Percentiles rank a stretch among this genome's conserved stretches.
Evolutionary conservation across 352 stramenopile species (phyloP).

Genomic region (Thalassiosira gravida): DNA sequence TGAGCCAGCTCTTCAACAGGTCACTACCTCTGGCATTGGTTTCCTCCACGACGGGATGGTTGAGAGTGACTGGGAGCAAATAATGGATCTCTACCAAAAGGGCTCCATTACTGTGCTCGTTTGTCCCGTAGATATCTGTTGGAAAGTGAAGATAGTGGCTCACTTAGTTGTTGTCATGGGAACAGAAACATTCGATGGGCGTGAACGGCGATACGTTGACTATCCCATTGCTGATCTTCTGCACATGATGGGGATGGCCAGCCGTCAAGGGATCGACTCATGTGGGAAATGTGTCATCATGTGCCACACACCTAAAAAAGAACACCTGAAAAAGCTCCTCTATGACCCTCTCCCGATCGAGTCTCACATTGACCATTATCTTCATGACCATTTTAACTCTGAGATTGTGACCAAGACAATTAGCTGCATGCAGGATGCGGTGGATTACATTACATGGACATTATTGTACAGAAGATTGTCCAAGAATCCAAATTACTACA

Average conservation of each 20-base stretch:
- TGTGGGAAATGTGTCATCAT: constrained; percentile 94
- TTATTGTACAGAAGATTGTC: constrained; percentile 97
- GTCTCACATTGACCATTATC: constrained; percentile 96
- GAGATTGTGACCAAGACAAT: constrained; percentile 98
- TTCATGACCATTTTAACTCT: constrained; percentile 98
- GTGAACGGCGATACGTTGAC: constrained; percentile 90
- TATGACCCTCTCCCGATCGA: constrained; percentile 99
- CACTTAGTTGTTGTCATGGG: constrained; percentile 97
- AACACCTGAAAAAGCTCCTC: constrained; percentile 98
- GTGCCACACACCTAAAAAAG: constrained; percentile 96
- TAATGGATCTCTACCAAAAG: constrained; percentile 89
- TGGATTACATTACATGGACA: constrained; percentile 99
- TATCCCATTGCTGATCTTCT: constrained; percentile 96
- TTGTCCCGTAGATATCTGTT: constrained; percentile 93
- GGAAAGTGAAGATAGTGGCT: constrained; percentile 83
- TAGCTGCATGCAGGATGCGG: constrained; percentile 97
- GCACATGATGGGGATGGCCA: constrained; percentile 94
- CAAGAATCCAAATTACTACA: constrained; percentile 99
- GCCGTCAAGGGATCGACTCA: constrained; percentile 71
- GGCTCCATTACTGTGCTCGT: constrained; percentile 92
- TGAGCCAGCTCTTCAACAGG: constrained; percentile 93
- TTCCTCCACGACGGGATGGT: constrained; percentile 95
- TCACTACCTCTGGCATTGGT: constrained; percentile 92
- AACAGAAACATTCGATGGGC: constrained; percentile 96
- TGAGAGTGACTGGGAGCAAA: constrained; percentile 89